Base-by-base conservation (phyloP, 202 grass and related monocot genomes). In the Bolboschoenoplectus hybrid region DNA sequence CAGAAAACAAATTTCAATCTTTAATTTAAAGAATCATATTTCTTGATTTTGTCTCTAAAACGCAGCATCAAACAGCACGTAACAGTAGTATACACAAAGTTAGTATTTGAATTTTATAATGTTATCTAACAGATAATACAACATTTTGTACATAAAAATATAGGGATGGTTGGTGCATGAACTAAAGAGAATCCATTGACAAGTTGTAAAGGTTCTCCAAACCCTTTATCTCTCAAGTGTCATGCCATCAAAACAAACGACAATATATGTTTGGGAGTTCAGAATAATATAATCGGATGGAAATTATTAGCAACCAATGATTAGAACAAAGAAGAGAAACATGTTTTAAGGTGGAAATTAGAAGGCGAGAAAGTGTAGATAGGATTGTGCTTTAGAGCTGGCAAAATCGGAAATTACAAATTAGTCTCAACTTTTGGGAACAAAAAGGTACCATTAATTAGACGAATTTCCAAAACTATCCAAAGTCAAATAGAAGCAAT, bases 201-300 rank as follows among this genome's bases (percentile, higher is more conserved):
- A 47, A 19, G 17, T 45, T 72, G 43, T 26, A 72, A 72, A 72
- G 68, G 68, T 72, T 46, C 68, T 72, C 43, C 68, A 20, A 72
- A 72, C 43, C 41, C 41, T 46, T 26, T 2, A 71, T 71, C 40
- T 71, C 39, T 14, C 16, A 71, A 71, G 67, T 71, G 67, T 71
- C 40, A 45, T 71, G 67, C 40, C 67, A 44, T 44, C 14, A 19
- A 45, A 71, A 71, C 67, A 71, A 71, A 71, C 67, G 67, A 71
- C 43, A 72, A 61, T 7, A 47, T 26, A 72, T 72, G 68, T 26
- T 45, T 72, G 17, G 68, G 17, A 72, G 43, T 47, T 72, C 3
- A 45, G n/a, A 47, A 44, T 40, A 72, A 47, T 46, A 44, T 40
- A 72, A 47, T 46, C 2, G 68, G 68, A 72, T 20, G 1, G 16